These are phyloP conservation scores for Fusarium udum DNA, from an alignment of 2,329 filamentous ascomycete genomes.

Conservation along the genomic window DNA sequence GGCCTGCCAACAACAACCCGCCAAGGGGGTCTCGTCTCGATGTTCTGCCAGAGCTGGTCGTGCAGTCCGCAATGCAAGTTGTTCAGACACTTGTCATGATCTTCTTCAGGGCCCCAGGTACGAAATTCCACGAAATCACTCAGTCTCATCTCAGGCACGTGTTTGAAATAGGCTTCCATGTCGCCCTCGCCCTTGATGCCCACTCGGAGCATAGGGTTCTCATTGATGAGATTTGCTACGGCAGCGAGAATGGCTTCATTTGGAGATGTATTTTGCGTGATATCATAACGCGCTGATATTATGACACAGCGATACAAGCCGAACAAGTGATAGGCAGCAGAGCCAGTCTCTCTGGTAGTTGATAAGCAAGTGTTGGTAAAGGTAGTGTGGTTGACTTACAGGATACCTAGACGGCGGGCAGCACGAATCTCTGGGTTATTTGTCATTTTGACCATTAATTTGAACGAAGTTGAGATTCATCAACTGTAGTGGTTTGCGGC, in stretches of 20 bases:
- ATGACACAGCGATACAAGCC: constrained; percentile 59
- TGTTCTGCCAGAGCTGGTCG: constrained; percentile 53
- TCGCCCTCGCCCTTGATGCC: constrained; percentile 58
- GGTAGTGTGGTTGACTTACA: constrained; percentile 32
- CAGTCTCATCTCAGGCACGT: constrained; percentile 55
- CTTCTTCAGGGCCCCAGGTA: constrained; percentile 29
- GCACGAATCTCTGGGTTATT: background rate
- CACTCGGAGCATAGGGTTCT: constrained; percentile 59
- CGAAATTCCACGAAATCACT: constrained; percentile 53
- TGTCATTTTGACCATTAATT: constrained; percentile 4
- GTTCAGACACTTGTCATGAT: constrained; percentile 47
- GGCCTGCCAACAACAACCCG: constrained; percentile 52
- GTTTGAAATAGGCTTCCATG: constrained; percentile 55
- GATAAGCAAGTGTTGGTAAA: background rate
- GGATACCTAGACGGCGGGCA: constrained; percentile 41
- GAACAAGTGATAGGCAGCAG: constrained; percentile 57
- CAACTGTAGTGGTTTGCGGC: background rate
- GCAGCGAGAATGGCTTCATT: constrained; percentile 49
- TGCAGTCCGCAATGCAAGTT: constrained; percentile 52
- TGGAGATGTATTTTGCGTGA: background rate
- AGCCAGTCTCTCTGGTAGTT: constrained; percentile 54
- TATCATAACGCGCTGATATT: constrained; percentile 56
- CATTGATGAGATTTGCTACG: constrained; percentile 51
- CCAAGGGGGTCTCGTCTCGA: constrained; percentile 58
- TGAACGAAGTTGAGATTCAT: background rate